A percentile compares a stretch with the other conserved stretches of the same genome.
Conservation (phyloP, 1,139 yeast genomes). For the Taiozyma sp. region DNA sequence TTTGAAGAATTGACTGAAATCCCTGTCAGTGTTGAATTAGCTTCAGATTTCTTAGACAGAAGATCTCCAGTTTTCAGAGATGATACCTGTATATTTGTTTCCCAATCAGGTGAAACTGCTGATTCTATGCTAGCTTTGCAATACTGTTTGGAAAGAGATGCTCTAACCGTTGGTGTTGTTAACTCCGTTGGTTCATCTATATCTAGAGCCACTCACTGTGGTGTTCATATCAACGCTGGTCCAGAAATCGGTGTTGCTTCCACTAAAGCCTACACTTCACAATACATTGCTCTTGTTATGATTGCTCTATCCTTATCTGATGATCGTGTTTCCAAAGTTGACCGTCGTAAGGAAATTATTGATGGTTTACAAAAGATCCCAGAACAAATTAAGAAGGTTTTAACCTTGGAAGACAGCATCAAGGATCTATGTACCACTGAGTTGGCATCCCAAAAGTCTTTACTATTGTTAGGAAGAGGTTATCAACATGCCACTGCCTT, state of each 20-base stretch:
- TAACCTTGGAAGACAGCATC: slow-evolving; percentile 68
- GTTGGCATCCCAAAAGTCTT: slow-evolving; percentile 77
- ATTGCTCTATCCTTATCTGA: slow-evolving; percentile 91
- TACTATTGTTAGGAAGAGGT: slow-evolving; percentile 93
- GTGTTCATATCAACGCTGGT: slow-evolving; percentile 99
- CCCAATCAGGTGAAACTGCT: slow-evolving; percentile 99
- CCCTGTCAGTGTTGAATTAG: slow-evolving; percentile 94
- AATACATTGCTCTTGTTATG: slow-evolving; percentile 95
- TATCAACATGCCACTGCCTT: slow-evolving; percentile 96
- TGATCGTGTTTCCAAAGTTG: slow-evolving; percentile 73
- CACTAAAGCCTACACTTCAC: slow-evolving; percentile 99
- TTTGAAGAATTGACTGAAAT: slow-evolving; percentile 96
- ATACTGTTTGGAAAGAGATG: slow-evolving; percentile 96
- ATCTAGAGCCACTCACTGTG: slow-evolving; percentile 96
- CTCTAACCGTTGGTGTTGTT: slow-evolving; percentile 95
- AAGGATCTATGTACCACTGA: slow-evolving; percentile 69
- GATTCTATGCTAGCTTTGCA: slow-evolving; percentile 96
- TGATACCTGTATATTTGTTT: slow-evolving; percentile 95
- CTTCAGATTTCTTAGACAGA: slow-evolving; percentile 96
- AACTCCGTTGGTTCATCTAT: slow-evolving; percentile 93
- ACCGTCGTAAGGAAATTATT: slow-evolving; percentile 82
- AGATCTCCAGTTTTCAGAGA: slow-evolving; percentile 95
- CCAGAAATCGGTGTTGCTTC: slow-evolving; percentile 99
- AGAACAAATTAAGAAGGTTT: slow-evolving; percentile 74
- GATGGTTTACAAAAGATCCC: slow-evolving; percentile 84